Evolutionary conservation across 2,329 filamentous ascomycete genomes (phyloP).

Genomic region (Amauroascus niger): DNA sequence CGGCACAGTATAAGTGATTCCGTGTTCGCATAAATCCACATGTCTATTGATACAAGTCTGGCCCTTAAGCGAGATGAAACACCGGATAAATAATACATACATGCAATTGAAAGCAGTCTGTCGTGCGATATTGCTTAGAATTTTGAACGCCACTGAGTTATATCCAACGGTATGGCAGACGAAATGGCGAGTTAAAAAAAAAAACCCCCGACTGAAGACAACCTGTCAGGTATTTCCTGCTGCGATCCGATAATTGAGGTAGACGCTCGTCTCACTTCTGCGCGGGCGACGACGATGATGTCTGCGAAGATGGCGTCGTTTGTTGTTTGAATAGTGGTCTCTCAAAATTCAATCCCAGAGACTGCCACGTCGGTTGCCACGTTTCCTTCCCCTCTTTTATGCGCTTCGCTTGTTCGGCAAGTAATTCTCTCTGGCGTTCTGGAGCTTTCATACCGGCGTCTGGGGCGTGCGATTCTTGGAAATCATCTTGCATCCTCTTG

Average conservation of each 20-base stretch:
- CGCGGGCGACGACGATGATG: background rate
- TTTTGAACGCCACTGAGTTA: background rate
- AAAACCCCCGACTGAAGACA: background rate
- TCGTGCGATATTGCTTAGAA: background rate
- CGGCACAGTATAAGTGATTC: background rate
- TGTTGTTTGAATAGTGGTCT: constrained; percentile 19
- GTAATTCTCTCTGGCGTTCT: constrained; percentile 36
- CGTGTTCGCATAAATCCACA: background rate
- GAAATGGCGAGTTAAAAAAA: background rate
- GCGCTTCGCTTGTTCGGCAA: constrained; percentile 53
- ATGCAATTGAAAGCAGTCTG: background rate
- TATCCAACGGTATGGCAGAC: background rate
- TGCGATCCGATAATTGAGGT: background rate
- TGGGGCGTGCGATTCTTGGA: constrained; percentile 28
- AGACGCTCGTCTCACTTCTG: background rate
- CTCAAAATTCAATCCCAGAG: constrained; percentile 33
- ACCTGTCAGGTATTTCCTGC: background rate
- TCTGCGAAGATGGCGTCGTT: background rate
- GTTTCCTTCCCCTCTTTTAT: constrained; percentile 51
- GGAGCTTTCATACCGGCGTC: constrained; percentile 34
- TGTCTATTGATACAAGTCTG: constrained; percentile 9
- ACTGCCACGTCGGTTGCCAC: constrained; percentile 49
- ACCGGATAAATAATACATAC: constrained; percentile 1
- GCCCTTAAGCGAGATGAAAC: background rate
- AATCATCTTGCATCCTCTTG: constrained; percentile 39